Evolutionary conservation across 176 grass and related monocot species (phyloP).

Genomic region (Guadua angustifolia): DNA sequence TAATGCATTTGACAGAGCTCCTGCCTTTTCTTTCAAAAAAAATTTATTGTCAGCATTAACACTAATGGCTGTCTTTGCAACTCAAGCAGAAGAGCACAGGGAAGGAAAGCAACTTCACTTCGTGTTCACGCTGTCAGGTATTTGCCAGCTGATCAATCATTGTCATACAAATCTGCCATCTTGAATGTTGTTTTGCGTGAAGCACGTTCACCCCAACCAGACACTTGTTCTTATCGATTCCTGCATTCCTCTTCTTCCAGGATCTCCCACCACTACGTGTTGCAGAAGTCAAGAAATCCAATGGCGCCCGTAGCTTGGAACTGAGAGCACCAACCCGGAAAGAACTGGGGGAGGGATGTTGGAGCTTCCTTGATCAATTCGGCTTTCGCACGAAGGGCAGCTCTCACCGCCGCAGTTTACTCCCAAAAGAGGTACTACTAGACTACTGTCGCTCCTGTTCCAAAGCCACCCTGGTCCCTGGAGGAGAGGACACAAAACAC

Average conservation of each 20-base stretch:
- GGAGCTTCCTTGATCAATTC: slow-evolving; percentile 52
- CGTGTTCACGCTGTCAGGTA: slow-evolving; percentile 53
- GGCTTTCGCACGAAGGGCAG: slow-evolving; percentile 26
- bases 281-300: slow-evolving; percentile 36
- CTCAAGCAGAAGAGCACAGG: not conserved
- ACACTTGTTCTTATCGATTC: not conserved
- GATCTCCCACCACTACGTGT: slow-evolving; percentile 33
- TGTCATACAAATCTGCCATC: not conserved
- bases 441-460: not conserved
- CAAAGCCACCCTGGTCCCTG: not conserved
- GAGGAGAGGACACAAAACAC: not conserved
- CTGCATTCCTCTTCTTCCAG: slow-evolving; percentile 19
- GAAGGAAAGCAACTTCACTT: slow-evolving; percentile 33
- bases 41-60: not conserved
- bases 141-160: not conserved
- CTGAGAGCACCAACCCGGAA: slow-evolving; percentile 32
- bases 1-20: no score
- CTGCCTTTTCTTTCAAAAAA: no score
- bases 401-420: slow-evolving; percentile 31
- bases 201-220: not conserved
- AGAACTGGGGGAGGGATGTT: slow-evolving; percentile 37
- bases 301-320: slow-evolving; percentile 45
- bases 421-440: slow-evolving; percentile 46
- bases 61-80: not conserved
- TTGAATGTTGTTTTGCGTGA: not conserved